Evolutionary conservation across 176 grass and related monocot genomes (phyloP), one percentile per base, ranked within the genome.

Genomic region (Lolium perenne): DNA sequence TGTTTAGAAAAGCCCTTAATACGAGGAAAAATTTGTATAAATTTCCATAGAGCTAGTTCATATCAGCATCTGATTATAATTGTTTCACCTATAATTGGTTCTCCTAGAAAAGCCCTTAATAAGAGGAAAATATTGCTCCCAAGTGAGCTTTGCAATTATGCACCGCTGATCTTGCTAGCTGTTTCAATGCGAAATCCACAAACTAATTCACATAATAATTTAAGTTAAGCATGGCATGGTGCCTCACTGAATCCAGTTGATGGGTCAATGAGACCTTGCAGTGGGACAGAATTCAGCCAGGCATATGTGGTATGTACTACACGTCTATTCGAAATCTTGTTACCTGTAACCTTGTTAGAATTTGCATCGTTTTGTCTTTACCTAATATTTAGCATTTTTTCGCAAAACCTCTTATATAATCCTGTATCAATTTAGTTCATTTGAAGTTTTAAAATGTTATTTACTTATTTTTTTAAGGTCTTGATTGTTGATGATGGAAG

Each of bases 401-500:
- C 43, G 7, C 18, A 7, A 0, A 82, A 51, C 16, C 1, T 63
- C 3, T 63, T 77, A 46, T 81, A 67, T 45, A 82, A 82, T 17
- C 72, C 16, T 78, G 17, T 35, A 35, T 60, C 29, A 43, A 6
- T 59, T 23, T 77, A 35, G 7, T 14, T 20, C 25, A 38, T 38
- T 66, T 64, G 1, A 10, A 43, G 8, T 7, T 13, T 10, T 59
- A 9, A 20, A 50, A 2, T 74, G 38, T n/a, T 70, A 29, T 87
- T 69, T 60, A 67, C 51, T 89, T 0, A 1, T 51, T 88, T 14
- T 86, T 53, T 78, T 20, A 55, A 98, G 94, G 90, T 96, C 32
- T 84, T 99, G 86, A 99, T 99, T 88, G 92, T 99, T 50, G 97
- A 99, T 71, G 97, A 99, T 81, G 94, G 97, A 50, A 99, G 97